Evolutionary conservation across 1,284 basidiomycete species (phyloP), one percentile per base, ranked within the genome.

Genomic region (Apiotrichum montevideense): DNA sequence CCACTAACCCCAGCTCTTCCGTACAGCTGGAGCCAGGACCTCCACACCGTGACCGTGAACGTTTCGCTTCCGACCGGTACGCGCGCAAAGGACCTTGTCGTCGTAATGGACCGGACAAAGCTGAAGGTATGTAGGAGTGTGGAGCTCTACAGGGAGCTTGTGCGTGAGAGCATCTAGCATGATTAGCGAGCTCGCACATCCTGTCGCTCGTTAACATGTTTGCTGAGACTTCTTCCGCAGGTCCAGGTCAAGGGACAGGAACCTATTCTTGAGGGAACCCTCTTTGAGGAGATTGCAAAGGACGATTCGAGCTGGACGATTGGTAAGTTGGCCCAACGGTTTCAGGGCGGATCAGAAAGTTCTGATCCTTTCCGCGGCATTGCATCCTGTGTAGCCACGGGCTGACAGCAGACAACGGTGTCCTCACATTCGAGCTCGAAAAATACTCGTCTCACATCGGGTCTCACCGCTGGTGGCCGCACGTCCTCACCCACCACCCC

Each of bases 301-400:
- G 96, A 98, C 61, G 96, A 98, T 54, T 96, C 92, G 62, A 97
- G 93, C 21, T 98, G 96, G 96, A 93, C 90, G 4, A 74, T 98
- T 44, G 87, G 94, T 94, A 64, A 58, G 85, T 79, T 46, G 46
- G 21, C 21, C 21, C 21, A 21, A 21, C 21, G 21, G 5, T 45
- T 32, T 6, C 44, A 21, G 21, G 21, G 21, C 21, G 21, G 21
- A 21, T 21, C 21, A 21, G 21, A 21, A 21, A 21, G 21, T 21
- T 21, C 21, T 21, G 21, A 21, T 21, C 21, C 21, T 21, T 21
- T 21, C 37, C 8, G 37, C 7, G 37, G 7, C 37, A 13, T 13
- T 39, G 37, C 7, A 39, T 13, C 7, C 37, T 39, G 8, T 39
- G 13, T 39, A 21, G 2, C 33, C 15, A 29, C 7, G 6, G 32